These are phyloP conservation scores for Kurtzmaniella fragi DNA, from an alignment of 805 yeast genomes.

Conservation along the genomic window DNA sequence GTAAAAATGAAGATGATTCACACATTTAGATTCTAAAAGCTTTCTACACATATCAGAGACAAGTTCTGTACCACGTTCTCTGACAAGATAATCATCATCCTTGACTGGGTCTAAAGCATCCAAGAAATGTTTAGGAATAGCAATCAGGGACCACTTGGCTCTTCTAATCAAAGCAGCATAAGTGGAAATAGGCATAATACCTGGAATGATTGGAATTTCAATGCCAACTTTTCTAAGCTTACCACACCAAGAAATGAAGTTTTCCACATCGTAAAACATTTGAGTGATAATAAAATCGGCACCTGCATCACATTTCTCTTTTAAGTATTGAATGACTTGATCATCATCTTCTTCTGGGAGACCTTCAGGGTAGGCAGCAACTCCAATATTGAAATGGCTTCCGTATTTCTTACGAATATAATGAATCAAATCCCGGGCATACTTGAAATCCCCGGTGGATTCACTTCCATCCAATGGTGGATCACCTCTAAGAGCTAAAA, in stretches of 20 bases:
- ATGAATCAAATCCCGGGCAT: conserved; percentile 80
- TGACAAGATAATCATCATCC: conserved; percentile 84
- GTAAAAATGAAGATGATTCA: conserved; percentile 89
- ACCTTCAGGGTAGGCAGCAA: conserved; percentile 97
- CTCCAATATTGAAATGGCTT: conserved; percentile 88
- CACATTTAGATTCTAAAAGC: conserved; percentile 62
- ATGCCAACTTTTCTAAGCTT: conserved; percentile 68
- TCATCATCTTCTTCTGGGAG: conserved; percentile 78
- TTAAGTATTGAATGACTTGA: conserved; percentile 54
- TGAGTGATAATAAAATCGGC: conserved; percentile 93
- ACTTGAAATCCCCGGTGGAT: conserved; percentile 77
- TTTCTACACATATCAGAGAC: conserved; percentile 78
- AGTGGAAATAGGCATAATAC: conserved; percentile 98
- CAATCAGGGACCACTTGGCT: conserved; percentile 89
- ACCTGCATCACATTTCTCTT: conserved; percentile 89
- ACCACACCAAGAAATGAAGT: conserved; percentile 77
- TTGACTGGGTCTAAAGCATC: conserved; percentile 72
- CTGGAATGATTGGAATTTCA: conserved; percentile 87
- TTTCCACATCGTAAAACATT: conserved; percentile 92
- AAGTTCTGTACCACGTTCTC: conserved; percentile 79
- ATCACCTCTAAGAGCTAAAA: conserved; percentile 92
- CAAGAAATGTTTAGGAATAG: conserved; percentile 69
- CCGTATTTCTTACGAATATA: conserved; percentile 78
- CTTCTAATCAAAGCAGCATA: conserved; percentile 89
- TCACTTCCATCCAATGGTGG: conserved; percentile 77